Conservation (phyloP, 306 rosid species). For the Gynostemma pentaphyllum region DNA sequence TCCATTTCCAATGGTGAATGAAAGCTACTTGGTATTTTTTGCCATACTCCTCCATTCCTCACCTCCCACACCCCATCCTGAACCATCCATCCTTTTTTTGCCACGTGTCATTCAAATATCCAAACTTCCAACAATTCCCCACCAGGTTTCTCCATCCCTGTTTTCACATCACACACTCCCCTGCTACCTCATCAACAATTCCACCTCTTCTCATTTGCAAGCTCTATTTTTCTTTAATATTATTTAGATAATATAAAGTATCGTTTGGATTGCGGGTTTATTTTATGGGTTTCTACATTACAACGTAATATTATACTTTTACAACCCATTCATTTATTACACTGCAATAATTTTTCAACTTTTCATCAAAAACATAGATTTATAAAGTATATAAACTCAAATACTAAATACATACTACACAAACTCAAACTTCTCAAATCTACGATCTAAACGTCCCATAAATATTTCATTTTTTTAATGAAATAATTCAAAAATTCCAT, state of each 20-base stretch:
- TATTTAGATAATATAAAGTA: neutral
- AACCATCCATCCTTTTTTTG: conserved; percentile 41
- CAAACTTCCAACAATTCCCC: conserved; percentile 34
- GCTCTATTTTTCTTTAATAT: neutral
- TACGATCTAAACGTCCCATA: too few relatives aligned
- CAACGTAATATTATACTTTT: too few relatives aligned
- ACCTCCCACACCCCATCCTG: conserved; percentile 77
- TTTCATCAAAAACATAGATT: too few relatives aligned
- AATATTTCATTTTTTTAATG: too few relatives aligned
- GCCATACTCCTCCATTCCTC: conserved; percentile 50
- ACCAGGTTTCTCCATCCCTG: conserved; percentile 36
- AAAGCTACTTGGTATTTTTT: conserved; percentile 4
- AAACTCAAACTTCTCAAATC: too few relatives aligned
- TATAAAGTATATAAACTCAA: too few relatives aligned
- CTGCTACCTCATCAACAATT: conserved; percentile 29
- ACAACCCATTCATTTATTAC: too few relatives aligned
- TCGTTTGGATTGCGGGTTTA: too few relatives aligned
- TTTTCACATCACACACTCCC: conserved; percentile 26
- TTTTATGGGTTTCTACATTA: too few relatives aligned
- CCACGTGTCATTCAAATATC: conserved; percentile 70
- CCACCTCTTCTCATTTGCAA: conserved; percentile 14
- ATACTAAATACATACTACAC: too few relatives aligned
- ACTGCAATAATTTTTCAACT: too few relatives aligned
- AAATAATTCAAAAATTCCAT: neutral
- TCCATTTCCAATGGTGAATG: neutral